Percentiles rank a stretch among this genome's conserved stretches.
phyloP scores from a whole-genome alignment of 148 eudicot species.

The Diospyros kaki region DNA sequence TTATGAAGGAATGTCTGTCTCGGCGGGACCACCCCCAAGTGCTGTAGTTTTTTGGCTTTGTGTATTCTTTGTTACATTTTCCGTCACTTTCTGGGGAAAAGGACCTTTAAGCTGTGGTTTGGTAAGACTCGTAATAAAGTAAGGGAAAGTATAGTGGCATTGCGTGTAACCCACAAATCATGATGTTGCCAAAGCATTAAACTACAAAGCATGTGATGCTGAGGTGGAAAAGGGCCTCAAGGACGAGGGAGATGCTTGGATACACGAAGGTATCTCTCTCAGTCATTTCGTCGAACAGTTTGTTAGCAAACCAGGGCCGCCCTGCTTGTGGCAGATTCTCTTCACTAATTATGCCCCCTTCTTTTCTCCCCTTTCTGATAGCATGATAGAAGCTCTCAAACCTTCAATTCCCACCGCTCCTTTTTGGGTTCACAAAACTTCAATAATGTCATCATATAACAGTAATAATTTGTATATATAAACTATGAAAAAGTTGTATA shows the following conservation, averaged over 20 bases:
- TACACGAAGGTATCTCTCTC: not conserved
- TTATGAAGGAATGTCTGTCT: no score
- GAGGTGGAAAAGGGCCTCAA: slow-evolving; percentile 23
- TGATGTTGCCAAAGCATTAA: slow-evolving; percentile 4
- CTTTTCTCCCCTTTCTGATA: not conserved
- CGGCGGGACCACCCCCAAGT: no score
- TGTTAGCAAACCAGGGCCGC: no score
- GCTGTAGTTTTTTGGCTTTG: no score
- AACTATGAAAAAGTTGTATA: no score
- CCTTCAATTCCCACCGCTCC: not conserved
- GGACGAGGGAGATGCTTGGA: slow-evolving; percentile 3
- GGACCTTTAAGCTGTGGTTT: no score
- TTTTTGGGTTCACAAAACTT: not conserved
- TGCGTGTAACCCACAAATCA: slow-evolving; percentile 36
- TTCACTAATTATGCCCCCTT: not conserved
- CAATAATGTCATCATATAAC: not conserved
- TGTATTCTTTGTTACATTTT: no score
- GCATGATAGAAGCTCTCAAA: not conserved
- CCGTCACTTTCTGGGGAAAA: no score
- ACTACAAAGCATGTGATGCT: slow-evolving; percentile 21
- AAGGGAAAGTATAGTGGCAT: slow-evolving; percentile 15
- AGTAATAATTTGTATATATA: no score
- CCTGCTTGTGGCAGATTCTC: not conserved
- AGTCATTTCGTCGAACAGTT: not conserved
- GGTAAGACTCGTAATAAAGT: slow-evolving; percentile 2